A percentile compares a stretch with the other conserved stretches of the same genome.
Conservation (phyloP, 495 filamentous ascomycete genomes). For the Lepraria neglecta region DNA sequence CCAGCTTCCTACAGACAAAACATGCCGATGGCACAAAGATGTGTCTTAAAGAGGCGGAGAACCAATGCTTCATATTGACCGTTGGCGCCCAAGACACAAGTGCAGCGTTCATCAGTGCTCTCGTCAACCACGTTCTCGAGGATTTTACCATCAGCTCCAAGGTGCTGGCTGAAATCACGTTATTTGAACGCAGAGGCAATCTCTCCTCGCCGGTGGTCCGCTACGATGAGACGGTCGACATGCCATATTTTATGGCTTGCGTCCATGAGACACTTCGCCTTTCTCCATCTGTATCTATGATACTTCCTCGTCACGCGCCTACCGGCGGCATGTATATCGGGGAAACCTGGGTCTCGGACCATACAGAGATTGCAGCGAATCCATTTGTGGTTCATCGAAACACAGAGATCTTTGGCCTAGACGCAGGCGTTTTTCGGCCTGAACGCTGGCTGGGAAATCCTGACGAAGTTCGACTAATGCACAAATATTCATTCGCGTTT, state of each 20-base stretch:
- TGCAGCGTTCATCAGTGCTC: conserved; percentile 23
- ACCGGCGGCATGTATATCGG: not conserved
- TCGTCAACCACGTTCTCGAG: conserved; percentile 19
- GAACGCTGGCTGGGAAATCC: conserved; percentile 58
- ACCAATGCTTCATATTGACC: conserved; percentile 18
- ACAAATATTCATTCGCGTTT: conserved; percentile 34
- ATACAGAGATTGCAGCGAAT: not conserved
- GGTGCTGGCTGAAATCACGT: not conserved
- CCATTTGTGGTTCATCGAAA: not conserved
- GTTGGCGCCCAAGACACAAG: conserved; percentile 16
- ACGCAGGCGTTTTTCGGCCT: conserved; percentile 56
- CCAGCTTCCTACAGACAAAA: not conserved
- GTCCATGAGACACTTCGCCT: conserved; percentile 22
- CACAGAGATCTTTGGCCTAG: not conserved
- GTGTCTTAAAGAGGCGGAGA: not conserved
- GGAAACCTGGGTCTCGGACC: not conserved
- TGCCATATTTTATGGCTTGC: conserved; percentile 27
- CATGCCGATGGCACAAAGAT: not conserved
- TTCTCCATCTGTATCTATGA: conserved; percentile 17
- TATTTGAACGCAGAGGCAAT: not conserved
- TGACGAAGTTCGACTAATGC: conserved; percentile 37
- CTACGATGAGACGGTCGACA: conserved; percentile 21
- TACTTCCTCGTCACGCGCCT: conserved; percentile 20
- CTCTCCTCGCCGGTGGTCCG: conserved; percentile 16
- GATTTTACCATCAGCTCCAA: not conserved